Evolutionary conservation across 495 filamentous ascomycete species (phyloP).

Genomic region (Neurospora discreta): DNA sequence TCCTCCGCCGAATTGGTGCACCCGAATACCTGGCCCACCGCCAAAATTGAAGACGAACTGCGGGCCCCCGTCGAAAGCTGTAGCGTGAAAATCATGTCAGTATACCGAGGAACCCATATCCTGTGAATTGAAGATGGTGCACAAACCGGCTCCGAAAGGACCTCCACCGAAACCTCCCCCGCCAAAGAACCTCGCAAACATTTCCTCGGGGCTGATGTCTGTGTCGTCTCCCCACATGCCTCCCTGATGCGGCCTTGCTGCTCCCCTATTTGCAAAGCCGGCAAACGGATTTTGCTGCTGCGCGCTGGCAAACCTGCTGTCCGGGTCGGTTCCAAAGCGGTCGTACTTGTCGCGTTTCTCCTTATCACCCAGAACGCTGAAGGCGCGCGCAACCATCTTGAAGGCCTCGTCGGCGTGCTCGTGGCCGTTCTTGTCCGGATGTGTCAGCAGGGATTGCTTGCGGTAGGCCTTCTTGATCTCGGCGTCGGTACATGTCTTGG

Average conservation of each 20-base stretch:
- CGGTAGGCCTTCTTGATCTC: slow-evolving; percentile 94
- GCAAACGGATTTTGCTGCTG: slow-evolving; percentile 55
- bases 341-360: slow-evolving; percentile 87
- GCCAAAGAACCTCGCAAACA: slow-evolving; percentile 92
- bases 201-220: slow-evolving; percentile 91
- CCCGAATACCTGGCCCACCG: slow-evolving; percentile 68
- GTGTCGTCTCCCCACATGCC: slow-evolving; percentile 57
- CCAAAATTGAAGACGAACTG: slow-evolving; percentile 89
- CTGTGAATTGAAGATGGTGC: neutral
- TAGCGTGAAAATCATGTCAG: neutral
- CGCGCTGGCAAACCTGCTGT: slow-evolving; percentile 63
- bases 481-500: slow-evolving; percentile 53
- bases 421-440: slow-evolving; percentile 98
- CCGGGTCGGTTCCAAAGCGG: slow-evolving; percentile 81
- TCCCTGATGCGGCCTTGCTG: slow-evolving; percentile 31
- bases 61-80: slow-evolving; percentile 58
- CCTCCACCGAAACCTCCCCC: slow-evolving; percentile 65
- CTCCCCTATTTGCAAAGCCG: slow-evolving; percentile 49
- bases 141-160: slow-evolving; percentile 26
- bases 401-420: slow-evolving; percentile 95
- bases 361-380: slow-evolving; percentile 83
- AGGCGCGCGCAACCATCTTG: slow-evolving; percentile 91
- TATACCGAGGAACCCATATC: neutral
- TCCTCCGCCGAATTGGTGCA: slow-evolving; percentile 75
- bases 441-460: slow-evolving; percentile 77